These are phyloP conservation scores for Corchorus olitorius DNA, from an alignment of 345 rosid genomes.

Conservation along the genomic window DNA sequence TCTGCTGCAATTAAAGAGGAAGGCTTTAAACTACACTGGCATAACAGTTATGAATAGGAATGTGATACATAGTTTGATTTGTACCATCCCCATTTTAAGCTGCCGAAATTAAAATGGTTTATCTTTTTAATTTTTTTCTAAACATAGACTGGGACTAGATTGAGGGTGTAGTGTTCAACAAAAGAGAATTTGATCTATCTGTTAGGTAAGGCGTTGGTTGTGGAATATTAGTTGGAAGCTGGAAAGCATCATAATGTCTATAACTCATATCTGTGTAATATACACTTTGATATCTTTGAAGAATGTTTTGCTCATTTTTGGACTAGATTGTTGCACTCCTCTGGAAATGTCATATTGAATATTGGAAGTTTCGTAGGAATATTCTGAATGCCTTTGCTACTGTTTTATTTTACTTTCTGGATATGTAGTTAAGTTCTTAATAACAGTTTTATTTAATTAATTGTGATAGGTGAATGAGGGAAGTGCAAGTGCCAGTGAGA, in stretches of 20 bases:
- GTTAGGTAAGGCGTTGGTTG: neutral
- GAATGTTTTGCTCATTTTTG: neutral
- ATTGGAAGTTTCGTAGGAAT: neutral
- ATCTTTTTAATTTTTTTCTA: neutral
- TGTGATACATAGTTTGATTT: neutral
- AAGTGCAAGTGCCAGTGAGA: conserved; percentile 97
- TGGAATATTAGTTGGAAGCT: neutral
- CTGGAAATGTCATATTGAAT: neutral
- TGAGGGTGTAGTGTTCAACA: neutral
- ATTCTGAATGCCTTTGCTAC: neutral
- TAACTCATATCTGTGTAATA: neutral
- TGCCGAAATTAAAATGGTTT: neutral
- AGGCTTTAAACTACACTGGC: neutral
- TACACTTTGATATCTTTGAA: neutral
- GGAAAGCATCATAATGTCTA: neutral
- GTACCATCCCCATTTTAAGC: neutral
- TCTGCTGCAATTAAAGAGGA: neutral
- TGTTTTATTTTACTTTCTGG: neutral
- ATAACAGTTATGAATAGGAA: neutral
- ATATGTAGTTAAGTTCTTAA: neutral
- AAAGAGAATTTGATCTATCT: neutral
- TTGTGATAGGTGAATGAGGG: conserved; percentile 77
- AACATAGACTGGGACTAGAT: neutral
- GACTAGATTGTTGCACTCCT: neutral
- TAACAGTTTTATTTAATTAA: neutral